A percentile compares a stretch with the other conserved stretches of the same genome.
phyloP scores from a whole-genome alignment of 192 early-diverging fungal genomes.

The Linnemannia exigua region DNA sequence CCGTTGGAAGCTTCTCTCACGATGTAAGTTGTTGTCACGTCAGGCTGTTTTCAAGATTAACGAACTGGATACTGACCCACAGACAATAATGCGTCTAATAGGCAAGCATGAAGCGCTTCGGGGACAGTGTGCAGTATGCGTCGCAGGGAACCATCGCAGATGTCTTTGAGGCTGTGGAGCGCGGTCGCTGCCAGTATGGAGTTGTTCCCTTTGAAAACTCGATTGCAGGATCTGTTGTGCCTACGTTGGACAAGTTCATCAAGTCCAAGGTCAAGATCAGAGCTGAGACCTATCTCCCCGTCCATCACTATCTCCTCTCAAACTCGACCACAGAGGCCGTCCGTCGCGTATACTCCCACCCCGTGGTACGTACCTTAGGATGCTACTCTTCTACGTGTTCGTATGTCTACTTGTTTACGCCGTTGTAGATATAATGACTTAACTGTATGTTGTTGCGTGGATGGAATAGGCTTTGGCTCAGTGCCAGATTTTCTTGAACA shows the following conservation, averaged over 20 bases:
- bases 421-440: background rate
- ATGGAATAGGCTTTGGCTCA: conserved; percentile 83
- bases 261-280: conserved; percentile 76
- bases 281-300: conserved; percentile 84
- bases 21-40: conserved; percentile 67
- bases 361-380: conserved; percentile 58
- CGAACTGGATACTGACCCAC: no score
- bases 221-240: conserved; percentile 85
- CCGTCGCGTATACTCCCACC: conserved; percentile 83
- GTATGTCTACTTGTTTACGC: no score
- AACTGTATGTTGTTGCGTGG: background rate
- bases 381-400: background rate
- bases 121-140: conserved; percentile 81
- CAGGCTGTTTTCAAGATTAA: background rate
- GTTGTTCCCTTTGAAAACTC: conserved; percentile 98
- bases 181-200: conserved; percentile 85
- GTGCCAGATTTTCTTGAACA: conserved; percentile 78
- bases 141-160: conserved; percentile 79
- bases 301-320: conserved; percentile 88
- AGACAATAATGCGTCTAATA: background rate
- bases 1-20: conserved; percentile 91
- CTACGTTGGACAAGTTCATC: conserved; percentile 87
- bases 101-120: conserved; percentile 73
- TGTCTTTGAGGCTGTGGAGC: conserved; percentile 84
- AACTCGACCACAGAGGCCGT: conserved; percentile 75